Percentiles rank a stretch among this genome's conserved stretches.
Conservation (phyloP, 2,329 filamentous ascomycete species). For the Penicillium sclerotiorum region DNA sequence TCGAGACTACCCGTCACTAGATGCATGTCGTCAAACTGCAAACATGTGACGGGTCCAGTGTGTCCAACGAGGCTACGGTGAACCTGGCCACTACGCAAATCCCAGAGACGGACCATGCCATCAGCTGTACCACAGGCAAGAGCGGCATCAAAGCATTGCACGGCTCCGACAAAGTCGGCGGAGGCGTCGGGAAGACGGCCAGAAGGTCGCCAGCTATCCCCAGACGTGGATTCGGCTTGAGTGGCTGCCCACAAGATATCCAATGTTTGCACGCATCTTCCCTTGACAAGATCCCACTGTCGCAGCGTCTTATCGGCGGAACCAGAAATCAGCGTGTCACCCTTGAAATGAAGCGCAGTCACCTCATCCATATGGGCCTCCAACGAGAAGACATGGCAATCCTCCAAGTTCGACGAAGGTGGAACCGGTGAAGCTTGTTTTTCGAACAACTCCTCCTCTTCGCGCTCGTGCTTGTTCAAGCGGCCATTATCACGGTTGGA, state of each 20-base stretch:
- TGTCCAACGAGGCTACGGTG: conserved; percentile 94
- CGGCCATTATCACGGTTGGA: conserved; percentile 63
- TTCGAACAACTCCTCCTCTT: conserved; percentile 45
- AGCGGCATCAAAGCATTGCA: conserved; percentile 95
- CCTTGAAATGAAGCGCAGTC: conserved; percentile 87
- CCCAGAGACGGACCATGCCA: conserved; percentile 96
- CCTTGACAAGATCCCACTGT: conserved; percentile 96
- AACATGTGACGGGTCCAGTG: conserved; percentile 87
- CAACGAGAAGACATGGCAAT: conserved; percentile 86
- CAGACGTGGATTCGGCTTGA: conserved; percentile 73
- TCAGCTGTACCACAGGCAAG: conserved; percentile 95
- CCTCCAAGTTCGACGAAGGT: conserved; percentile 74
- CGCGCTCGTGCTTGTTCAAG: conserved; percentile 51
- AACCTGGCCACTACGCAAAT: conserved; percentile 94
- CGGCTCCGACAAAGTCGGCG: conserved; percentile 89
- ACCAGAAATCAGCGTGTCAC: conserved; percentile 88
- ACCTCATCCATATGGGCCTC: conserved; percentile 92
- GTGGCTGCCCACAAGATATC: conserved; percentile 98
- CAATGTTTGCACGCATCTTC: conserved; percentile 94
- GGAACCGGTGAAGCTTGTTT: conserved; percentile 64
- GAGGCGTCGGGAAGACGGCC: conserved; percentile 64
- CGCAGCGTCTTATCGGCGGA: conserved; percentile 96
- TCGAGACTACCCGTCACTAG: conserved; percentile 91
- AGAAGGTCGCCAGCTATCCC: conserved; percentile 70
- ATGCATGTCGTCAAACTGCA: conserved; percentile 96